Evolutionary conservation across 2,329 filamentous ascomycete genomes (phyloP), one percentile per base, ranked within the genome.

Genomic region (Chalaropsis thielavioides): DNA sequence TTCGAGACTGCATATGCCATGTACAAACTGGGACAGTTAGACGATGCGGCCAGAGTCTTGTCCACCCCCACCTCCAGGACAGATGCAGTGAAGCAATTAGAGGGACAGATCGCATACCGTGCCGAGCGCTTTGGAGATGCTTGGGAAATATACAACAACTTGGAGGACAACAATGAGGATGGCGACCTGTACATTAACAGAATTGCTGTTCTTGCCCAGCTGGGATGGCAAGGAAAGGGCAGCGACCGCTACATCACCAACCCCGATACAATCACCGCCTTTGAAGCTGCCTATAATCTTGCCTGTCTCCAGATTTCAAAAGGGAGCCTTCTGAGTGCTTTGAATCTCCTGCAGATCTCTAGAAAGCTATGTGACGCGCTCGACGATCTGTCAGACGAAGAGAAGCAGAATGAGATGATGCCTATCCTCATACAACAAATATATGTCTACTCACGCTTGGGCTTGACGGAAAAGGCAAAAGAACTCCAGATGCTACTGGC

Each of bases 1-100:
- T 78, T 92, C 54, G 89, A 92, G 74, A 86, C 86, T 72, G 83
- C 87, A 1, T 95, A 95, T 76, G 86, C 88, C n/a, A 80, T 92
- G 22, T 95, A 94, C 76, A 94, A 92, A 77, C 81, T 83, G 0
- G 88, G 88, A 27, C 80, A 84, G 68, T 80, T 90, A 0, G 77
- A 80, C 22, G 85, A 86, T 65, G 89, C 89, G n/a, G 64, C 67
- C 17, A 65, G 68, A 22, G 24, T 61, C 17, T 35, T 69, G 7
- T 43, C 58, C 2, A 38, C 61, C 10, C 58, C 61, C 19, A 22
- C 51, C 3, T 8, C 38, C 7, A 44, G 43, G 27, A 64, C 81
- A 31, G 74, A 72, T 1, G 68, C 76, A 17, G 71, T 81, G 19
- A 75, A 73, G 43, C 84, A 86, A 72, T 74, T 86, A 17, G 80